phyloP scores from a whole-genome alignment of 176 grass and related monocot genomes.

The sorghum (Sorghum bicolor) region Sorghum_bicolor_NCBIv3 NC_012874.2:64728501-64729000 shows the following conservation, averaged over 20 bases:
- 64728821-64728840: not conserved
- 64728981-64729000: not conserved
- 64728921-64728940: not conserved
- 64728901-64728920: not conserved
- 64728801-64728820: not conserved
- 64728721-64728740: not conserved
- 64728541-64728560: conserved; percentile 14
- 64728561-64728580: conserved; percentile 37
- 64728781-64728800: conserved; percentile 18
- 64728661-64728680: conserved; percentile 32
- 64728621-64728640: not conserved
- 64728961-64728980: not conserved
- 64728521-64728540: not conserved
- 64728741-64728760: not conserved
- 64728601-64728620: not conserved
- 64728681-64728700: conserved; percentile 46
- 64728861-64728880: not conserved
- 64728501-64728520: not conserved
- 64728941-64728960: not conserved
- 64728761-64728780: not conserved
- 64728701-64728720: not conserved
- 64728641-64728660: conserved; percentile 17
- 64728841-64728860: not conserved
- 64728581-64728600: not conserved
- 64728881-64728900: not conserved